These are phyloP conservation scores for Tulasnella sp. DNA, from an alignment of 768 basidiomycete species.

Conservation along the genomic window DNA sequence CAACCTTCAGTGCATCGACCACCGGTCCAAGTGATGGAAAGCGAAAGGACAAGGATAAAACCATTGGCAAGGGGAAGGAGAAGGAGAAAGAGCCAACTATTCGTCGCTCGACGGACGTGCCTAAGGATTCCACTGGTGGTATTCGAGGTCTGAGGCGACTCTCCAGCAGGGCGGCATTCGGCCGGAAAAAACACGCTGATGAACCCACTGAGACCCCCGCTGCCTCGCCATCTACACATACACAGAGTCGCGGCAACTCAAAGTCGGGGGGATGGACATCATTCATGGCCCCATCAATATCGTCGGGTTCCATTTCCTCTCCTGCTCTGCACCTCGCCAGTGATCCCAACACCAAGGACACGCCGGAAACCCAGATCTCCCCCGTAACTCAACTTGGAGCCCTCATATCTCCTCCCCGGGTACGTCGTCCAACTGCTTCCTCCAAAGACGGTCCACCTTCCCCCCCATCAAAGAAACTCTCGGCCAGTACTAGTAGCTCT, in stretches of 20 bases:
- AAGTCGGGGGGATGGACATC: background rate
- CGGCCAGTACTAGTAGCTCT: conserved; percentile 24
- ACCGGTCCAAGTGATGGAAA: conserved; percentile 30
- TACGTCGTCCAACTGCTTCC: conserved; percentile 32
- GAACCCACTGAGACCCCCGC: background rate
- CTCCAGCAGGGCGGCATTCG: conserved; percentile 5
- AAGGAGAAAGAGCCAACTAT: background rate
- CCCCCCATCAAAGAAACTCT: conserved; percentile 40
- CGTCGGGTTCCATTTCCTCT: conserved; percentile 61
- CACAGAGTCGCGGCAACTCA: background rate
- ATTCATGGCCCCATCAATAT: conserved; percentile 53
- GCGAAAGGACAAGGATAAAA: conserved; percentile 31
- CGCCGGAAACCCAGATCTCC: conserved; percentile 22
- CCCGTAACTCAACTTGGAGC: background rate
- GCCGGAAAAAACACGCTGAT: conserved; percentile 1
- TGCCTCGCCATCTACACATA: background rate
- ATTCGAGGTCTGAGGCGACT: background rate
- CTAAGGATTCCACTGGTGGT: too few species aligned
- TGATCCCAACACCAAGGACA: conserved; percentile 32
- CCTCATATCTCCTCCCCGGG: conserved; percentile 29
- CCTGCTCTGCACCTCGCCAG: conserved; percentile 51
- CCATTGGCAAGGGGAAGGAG: background rate
- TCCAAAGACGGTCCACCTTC: conserved; percentile 27
- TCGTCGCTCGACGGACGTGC: background rate
- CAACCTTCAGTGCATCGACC: conserved; percentile 34